Evolutionary conservation across 345 rosid species (phyloP), one percentile per base, ranked within the genome.

Genomic region (Citropsis articulata): DNA sequence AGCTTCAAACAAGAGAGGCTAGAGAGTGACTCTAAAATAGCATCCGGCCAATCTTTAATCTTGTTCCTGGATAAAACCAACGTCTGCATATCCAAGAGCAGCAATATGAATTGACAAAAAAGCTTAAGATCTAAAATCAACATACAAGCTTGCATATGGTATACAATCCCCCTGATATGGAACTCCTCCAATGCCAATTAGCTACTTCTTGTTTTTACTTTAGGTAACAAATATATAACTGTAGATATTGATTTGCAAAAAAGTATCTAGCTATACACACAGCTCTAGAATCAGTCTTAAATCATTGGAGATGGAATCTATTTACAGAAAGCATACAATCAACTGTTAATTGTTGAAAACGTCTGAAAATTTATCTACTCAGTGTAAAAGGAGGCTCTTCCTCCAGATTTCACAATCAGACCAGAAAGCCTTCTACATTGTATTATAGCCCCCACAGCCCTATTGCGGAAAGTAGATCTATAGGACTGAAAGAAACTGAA

Each of bases 1-100:
- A 95, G 81, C 93, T 89, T 95, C 88, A 95, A 87, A 80, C 94
- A 90, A 31, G 81, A 74, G 76, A 95, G 98, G 69, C 78, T 87
- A 33, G 91, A 64, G 71, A 95, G 93, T 68, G 92, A 84, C 77
- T 86, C 90, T 78, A 91, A 83, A 82, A 91, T 70, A 81, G 71
- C 86, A 59, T 87, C 87, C 0, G 98, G 98, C 98, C 98, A 95
- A 25, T 89, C 94, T 77, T 85, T 88, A 71, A 95, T 86, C 83
- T 89, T 90, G 89, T 95, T 95, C 84, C 86, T 82, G 65, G 98
- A 91, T 85, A 95, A 83, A 80, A 90, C 85, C 69, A 95, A 84
- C 50, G 84, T 87, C 98, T 95, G 95, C 86, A 79, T 21, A 76
- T 67, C 75, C 68, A 78, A 66, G 85, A 66, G 71, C 36, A 69